Evolutionary conservation across 2,329 filamentous ascomycete genomes (phyloP).

Genomic region (Colletotrichum coccodes): DNA sequence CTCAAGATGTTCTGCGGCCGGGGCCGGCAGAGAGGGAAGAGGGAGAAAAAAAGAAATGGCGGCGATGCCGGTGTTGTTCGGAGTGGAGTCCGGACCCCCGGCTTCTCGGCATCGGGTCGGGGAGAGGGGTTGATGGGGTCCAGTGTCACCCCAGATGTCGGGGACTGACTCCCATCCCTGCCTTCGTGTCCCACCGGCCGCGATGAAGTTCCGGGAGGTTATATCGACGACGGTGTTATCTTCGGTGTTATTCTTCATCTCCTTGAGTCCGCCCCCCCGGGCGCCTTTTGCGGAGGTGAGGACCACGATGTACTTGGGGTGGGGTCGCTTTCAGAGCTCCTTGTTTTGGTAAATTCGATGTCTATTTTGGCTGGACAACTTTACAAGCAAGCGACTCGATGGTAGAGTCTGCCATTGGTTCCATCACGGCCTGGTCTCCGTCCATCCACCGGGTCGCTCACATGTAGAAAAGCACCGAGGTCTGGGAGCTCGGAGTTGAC

Average conservation of each 20-base stretch:
- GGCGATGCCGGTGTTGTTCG: conserved; percentile 10
- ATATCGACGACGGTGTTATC: conserved; percentile 1
- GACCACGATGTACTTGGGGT: too few relatives aligned
- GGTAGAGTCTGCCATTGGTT: too few relatives aligned
- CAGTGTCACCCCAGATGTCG: not conserved
- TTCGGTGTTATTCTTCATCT: not conserved
- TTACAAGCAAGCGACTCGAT: too few relatives aligned
- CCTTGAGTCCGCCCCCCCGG: too few relatives aligned
- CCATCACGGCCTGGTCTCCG: too few relatives aligned
- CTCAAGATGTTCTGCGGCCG: not conserved
- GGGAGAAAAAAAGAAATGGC: not conserved
- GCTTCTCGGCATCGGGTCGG: not conserved
- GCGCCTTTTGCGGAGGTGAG: too few relatives aligned
- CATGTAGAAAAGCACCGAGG: not conserved
- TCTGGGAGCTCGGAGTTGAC: not conserved
- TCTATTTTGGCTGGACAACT: too few relatives aligned
- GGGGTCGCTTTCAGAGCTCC: too few relatives aligned
- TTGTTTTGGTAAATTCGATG: too few relatives aligned
- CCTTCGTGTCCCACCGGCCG: not conserved
- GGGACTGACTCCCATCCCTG: conserved; percentile 23
- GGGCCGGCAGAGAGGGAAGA: not conserved
- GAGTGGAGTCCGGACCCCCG: conserved; percentile 1
- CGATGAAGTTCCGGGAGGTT: conserved; percentile 5
- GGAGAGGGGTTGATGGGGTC: not conserved
- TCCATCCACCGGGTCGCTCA: too few relatives aligned